Evolutionary conservation across 2,329 filamentous ascomycete genomes (phyloP).

Genomic region (Alternaria gansuensis): DNA sequence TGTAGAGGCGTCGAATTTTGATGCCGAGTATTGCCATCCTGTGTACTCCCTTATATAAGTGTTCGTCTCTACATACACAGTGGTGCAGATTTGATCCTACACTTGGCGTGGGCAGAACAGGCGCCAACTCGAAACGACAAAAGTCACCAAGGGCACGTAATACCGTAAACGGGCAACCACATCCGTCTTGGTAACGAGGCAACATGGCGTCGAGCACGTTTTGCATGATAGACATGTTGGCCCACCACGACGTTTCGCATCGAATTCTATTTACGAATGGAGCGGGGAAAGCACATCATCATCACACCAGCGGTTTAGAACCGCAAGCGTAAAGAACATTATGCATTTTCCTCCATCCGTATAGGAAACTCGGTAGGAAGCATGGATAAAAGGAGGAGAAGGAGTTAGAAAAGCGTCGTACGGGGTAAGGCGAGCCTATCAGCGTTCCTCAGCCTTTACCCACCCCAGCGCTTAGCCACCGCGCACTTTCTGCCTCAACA

Average conservation of each 20-base stretch:
- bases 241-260: slow-evolving; percentile 28
- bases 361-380: not conserved
- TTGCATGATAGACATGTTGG: slow-evolving; percentile 11
- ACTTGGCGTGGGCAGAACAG: slow-evolving; percentile 11
- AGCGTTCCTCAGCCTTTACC: slow-evolving; percentile 15
- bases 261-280: slow-evolving; percentile 34
- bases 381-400: slow-evolving; percentile 8
- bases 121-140: slow-evolving; percentile 36
- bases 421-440: slow-evolving; percentile 19
- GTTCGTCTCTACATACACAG: not conserved
- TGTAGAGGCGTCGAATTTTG: not conserved
- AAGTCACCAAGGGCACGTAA: slow-evolving; percentile 22
- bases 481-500: slow-evolving; percentile 8
- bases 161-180: slow-evolving; percentile 23
- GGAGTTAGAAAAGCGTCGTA: not conserved
- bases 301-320: slow-evolving; percentile 29
- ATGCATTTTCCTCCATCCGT: slow-evolving; percentile 37
- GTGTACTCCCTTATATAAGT: slow-evolving; percentile 28
- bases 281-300: slow-evolving; percentile 21
- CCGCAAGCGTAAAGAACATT: slow-evolving; percentile 30
- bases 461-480: slow-evolving; percentile 24
- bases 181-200: slow-evolving; percentile 24
- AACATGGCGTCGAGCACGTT: slow-evolving; percentile 15
- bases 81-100: not conserved
- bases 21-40: slow-evolving; percentile 12